Evolutionary conservation across 495 filamentous ascomycete genomes (phyloP), one percentile per base, ranked within the genome.

Genomic region (Penicillium nucicola): DNA sequence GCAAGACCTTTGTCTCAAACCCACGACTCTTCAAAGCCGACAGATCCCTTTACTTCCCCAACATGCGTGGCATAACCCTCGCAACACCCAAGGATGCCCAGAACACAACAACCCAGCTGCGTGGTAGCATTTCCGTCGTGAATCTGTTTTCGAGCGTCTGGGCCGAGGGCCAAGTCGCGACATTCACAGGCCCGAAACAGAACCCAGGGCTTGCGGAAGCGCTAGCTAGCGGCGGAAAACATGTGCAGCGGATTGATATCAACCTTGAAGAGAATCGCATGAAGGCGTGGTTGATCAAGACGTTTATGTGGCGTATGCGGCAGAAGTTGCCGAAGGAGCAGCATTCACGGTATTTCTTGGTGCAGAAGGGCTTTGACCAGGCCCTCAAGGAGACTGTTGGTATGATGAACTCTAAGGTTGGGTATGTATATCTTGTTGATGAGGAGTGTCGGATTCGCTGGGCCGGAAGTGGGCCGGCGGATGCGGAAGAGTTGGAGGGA

Each of bases 371-470:
- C 0, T 60, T 99, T 32, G 79, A 76, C 0, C 84, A 89, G 30
- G 75, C 84, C 17, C 81, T 96, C 22, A 81, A 85, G 46, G 85
- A 91, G 65, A 74, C 78, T 30, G 84, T 97, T 54, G 92, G 90
- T 3, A 70, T 93, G 62, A 65, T 89, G 65, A 99, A 97, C 69
- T 80, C 77, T 34, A 90, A 88, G 71, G 92, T 96, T 10, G 95
- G 95, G 11, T 97, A 97, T 75, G 88, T 90, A 20, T 99, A 96
- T 71, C 75, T 99, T 47, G 68, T 99, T 50, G 93, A 99, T 71
- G 74, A 82, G 57, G 71, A 90, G 39, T 95, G 89, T 70, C 85
- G 80, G 70, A 97, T 99, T 51, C 80, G 93, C 30, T 99, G 93
- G 93, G 93, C 92, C 0, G 93, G 88, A 3, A 92, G 90, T 67